Evolutionary conservation across 2,329 filamentous ascomycete species (phyloP), one percentile per base, ranked within the genome.

Genomic region (Cladophialophora immunda): DNA sequence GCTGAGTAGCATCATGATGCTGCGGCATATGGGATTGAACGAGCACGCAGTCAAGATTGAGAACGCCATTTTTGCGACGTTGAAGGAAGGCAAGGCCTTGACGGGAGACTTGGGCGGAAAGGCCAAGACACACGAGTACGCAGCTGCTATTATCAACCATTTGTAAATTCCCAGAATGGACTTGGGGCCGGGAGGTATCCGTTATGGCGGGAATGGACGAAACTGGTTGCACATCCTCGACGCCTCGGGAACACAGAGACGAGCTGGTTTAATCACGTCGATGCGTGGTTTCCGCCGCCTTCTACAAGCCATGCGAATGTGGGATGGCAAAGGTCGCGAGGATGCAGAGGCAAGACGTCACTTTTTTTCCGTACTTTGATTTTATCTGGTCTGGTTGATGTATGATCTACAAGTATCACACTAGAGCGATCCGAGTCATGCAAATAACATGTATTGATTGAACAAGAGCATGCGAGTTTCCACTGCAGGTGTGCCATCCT

Each of bases 1-100:
- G 71, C 91, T 99, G 77, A 92, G 89, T 83, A 97, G 92, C 81
- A 95, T 98, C 85, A 99, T 99, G 95, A 99, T 99, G 95, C 84
- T 99, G 87, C 90, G 95, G 82, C 95, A 99, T 85, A 99, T 99
- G 95, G 90, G 92, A 77, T 87, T 99, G 72, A 89, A 84, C 81
- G 86, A 92, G 71, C 89, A 98, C 80, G 95, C 95, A 74, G 81
- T 85, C 80, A 90, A 89, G 81, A 98, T 99, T 78, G 92, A 98
- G 87, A 91, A 88, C 82, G 95, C 95, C 73, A 96, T 94, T 78
- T 98, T 99, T 81, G 92, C 92, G 80, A 97, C 94, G 69, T 87
- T 99, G 73, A 91, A 93, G 68, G 94, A 99, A 87, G 95, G 95
- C 84, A 97, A 97, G 90, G 81, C 89, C 69, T 89, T 99, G 81